Evolutionary conservation across 1,139 yeast species (phyloP), one percentile per base, ranked within the genome.

Genomic region (Magnusiomyces suaveolens): DNA sequence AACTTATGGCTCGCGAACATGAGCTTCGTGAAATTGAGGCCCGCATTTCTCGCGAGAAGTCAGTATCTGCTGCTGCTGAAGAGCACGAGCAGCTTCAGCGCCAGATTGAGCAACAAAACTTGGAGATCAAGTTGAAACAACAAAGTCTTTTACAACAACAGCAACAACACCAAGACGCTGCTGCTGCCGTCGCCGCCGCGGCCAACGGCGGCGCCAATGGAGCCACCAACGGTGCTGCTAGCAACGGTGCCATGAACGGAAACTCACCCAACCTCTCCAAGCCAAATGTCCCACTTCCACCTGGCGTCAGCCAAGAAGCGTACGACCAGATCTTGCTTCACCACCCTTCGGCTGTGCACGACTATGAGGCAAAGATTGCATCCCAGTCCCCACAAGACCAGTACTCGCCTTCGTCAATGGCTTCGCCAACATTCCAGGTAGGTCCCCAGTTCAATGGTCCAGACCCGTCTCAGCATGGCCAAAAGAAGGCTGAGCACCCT

Each of bases 11-110:
- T 56, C 81, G 97, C 66, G 98, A 92, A 70, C 81, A 83, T 62
- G 97, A 92, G 68, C 78, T 92, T 66, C 81, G 80, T 63, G 92
- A 84, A 59, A 84, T 87, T 63, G 96, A 88, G 66, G 85, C 82
- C 63, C 75, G 92, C 62, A 75, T 86, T 61, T 79, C 82, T 16
- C 59, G 64, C 4, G 64, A 63, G 39, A 49, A 65, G 38, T 43
- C 52, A 8, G n/a, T n/a, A n/a, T n/a, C n/a, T n/a, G n/a, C n/a
- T n/a, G 58, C 54, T 23, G 41, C 53, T 16, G 56, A 53, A 36
- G 56, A 53, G 47, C 51, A 50, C 26, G 54, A 55, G 24, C 43
- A 29, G 2, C 50, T 54, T 26, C 53, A 49, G 18, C 29, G 57
- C 18, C 54, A 54, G 26, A 54, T 54, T 38, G 54, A 54, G 43